Evolutionary conservation across 495 filamentous ascomycete species (phyloP), one percentile per base, ranked within the genome.

Genomic region (Podospora pseudoanserina): DNA sequence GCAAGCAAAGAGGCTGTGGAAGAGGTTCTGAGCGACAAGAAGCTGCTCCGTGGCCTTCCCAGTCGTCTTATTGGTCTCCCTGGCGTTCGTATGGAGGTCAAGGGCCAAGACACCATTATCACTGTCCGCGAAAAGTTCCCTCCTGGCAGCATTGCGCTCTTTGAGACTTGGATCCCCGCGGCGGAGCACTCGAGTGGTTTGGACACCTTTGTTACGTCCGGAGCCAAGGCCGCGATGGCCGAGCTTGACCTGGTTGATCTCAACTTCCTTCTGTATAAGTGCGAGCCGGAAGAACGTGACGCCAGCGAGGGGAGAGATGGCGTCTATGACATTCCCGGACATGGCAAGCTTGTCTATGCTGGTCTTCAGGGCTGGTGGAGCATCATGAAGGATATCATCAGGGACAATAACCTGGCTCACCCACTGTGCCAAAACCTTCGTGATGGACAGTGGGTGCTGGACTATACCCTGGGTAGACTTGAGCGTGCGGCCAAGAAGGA

Each of bases 281-380:
- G 92, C 70, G 96, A 98, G 64, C 86, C 93, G 19, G 96, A 99
- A 78, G 96, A 99, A 76, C 86, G 86, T 59, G 94, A 96, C 68
- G 87, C 84, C 1, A 96, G 90, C 67, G 84, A 84, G 27, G 91
- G 91, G 9, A 84, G 87, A 67, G 92, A 98, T 80, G 96, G 96
- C 1, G 88, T 89, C 0, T 99, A 98, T 77, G 85, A 82, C 60
- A 92, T 99, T 70, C 95, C 96, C 11, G 87, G 88, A 0, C 81
- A 91, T 72, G 96, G 94, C 4, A 84, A 90, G 60, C 83, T 97
- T 56, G 92, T 97, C 19, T 99, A 99, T 78, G 94, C 96, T 66
- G 96, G 96, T 59, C 85, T 99, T 30, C 96, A 99, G 77, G 96
- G 96, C 16, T 99, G 95, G 95, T 97, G 94, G 95, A 97, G 93